Conservation (phyloP, 202 grass and related monocot genomes). For the Hordeum pubiflorum region DNA sequence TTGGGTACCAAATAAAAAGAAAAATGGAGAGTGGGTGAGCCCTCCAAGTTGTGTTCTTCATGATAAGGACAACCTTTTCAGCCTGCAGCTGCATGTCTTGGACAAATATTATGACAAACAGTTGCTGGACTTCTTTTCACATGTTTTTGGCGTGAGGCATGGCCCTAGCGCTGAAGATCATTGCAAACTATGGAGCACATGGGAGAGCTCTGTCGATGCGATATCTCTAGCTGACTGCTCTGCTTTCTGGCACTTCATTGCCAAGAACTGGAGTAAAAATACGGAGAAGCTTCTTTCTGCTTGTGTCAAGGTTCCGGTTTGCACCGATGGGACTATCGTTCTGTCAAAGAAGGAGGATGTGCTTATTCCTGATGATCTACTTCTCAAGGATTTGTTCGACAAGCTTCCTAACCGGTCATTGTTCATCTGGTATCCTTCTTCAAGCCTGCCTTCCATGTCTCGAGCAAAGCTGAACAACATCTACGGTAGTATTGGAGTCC, state of each 20-base stretch:
- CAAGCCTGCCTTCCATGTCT: constrained; percentile 5
- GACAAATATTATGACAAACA: constrained; percentile 51
- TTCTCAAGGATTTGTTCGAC: constrained; percentile 53
- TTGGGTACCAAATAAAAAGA: constrained; percentile 41
- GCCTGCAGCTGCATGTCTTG: constrained; percentile 19
- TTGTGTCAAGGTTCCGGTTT: constrained; percentile 42
- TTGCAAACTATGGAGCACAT: constrained; percentile 41
- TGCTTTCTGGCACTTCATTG: constrained; percentile 59
- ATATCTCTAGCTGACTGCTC: constrained; percentile 27
- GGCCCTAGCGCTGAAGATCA: constrained; percentile 39
- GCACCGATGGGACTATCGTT: constrained; percentile 5
- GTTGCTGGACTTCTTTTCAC: constrained; percentile 40
- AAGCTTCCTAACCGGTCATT: constrained; percentile 17
- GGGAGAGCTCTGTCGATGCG: constrained; percentile 33
- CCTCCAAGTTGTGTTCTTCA: constrained; percentile 13
- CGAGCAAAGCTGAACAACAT: constrained; percentile 40
- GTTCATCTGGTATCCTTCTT: constrained; percentile 53
- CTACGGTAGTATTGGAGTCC: constrained; percentile 39
- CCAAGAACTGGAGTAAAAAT: constrained; percentile 20
- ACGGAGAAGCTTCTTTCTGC: constrained; percentile 25
- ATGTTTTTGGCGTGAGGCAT: not conserved
- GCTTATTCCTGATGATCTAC: not conserved
- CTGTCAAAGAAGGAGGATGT: constrained; percentile 36
- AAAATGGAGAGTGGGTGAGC: constrained; percentile 46
- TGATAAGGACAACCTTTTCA: not conserved